Conservation (phyloP, 1,284 basidiomycete species). For the Apiotrichum mycotoxinovorans region DNA sequence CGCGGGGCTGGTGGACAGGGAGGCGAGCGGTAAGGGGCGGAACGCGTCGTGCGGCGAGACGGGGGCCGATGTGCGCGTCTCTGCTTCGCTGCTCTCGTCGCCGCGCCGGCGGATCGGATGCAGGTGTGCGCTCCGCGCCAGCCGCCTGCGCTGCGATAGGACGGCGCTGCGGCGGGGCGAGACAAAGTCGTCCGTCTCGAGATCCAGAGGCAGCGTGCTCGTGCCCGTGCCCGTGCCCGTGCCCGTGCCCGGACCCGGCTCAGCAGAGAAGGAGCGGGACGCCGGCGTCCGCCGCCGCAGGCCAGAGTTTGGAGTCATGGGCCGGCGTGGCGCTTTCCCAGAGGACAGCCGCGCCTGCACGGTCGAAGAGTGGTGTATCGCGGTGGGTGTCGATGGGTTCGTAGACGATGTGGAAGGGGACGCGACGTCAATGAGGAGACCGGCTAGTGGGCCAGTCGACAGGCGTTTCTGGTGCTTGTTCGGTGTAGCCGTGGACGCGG, state of each 20-base stretch:
- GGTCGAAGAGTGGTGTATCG: neutral
- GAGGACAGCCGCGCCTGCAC: neutral
- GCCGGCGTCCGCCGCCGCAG: neutral
- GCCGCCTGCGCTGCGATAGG: neutral
- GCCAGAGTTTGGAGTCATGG: neutral
- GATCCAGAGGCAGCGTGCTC: neutral
- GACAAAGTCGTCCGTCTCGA: constrained; percentile 2
- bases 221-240: too few relatives aligned
- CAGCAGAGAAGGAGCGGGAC: constrained; percentile 2
- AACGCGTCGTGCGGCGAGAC: neutral
- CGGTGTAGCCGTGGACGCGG: neutral
- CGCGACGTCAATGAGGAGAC: constrained; percentile 35
- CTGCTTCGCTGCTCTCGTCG: constrained; percentile 12
- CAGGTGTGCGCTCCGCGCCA: constrained; percentile 40
- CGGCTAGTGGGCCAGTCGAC: constrained; percentile 33
- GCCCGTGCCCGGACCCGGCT: too few relatives aligned
- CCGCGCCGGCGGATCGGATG: constrained; percentile 29
- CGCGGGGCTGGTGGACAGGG: neutral
- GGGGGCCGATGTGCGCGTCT: neutral
- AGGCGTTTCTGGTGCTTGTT: constrained; percentile 8
- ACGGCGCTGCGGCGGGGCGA: neutral
- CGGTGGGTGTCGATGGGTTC: constrained; percentile 1
- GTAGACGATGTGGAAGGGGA: neutral
- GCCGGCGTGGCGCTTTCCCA: neutral
- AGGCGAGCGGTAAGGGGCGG: neutral